phyloP scores from a whole-genome alignment of 352 stramenopile species.

The Elongisporangium prolatum region DNA sequence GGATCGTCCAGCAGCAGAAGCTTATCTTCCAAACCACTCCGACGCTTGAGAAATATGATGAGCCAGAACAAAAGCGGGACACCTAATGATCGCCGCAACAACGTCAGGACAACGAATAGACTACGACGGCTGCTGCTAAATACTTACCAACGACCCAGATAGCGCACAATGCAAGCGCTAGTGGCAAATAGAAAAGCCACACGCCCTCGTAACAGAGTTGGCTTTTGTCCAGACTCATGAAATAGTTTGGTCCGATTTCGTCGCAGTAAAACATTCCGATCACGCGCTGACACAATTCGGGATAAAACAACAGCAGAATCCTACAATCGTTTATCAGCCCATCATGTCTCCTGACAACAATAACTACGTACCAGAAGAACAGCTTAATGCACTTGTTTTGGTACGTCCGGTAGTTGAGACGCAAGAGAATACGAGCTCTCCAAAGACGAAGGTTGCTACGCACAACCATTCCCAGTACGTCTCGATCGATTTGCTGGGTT shows the following conservation, averaged over 20 bases:
- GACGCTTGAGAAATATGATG: conserved; percentile 52
- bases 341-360: background rate
- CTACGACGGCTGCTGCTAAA: background rate
- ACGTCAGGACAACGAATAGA: background rate
- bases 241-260: conserved; percentile 52
- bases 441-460: conserved; percentile 68
- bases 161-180: conserved; percentile 34
- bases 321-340: conserved; percentile 12
- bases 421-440: conserved; percentile 59
- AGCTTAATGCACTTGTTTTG: conserved; percentile 78
- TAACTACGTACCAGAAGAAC: conserved; percentile 46
- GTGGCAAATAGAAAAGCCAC: conserved; percentile 56
- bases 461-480: conserved; percentile 58
- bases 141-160: conserved; percentile 61
- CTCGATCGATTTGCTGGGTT: conserved; percentile 36
- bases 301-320: conserved; percentile 68
- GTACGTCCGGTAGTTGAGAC: conserved; percentile 68
- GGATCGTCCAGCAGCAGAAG: conserved; percentile 40
- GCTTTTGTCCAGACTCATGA: conserved; percentile 61
- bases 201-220: conserved; percentile 44
- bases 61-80: conserved; percentile 68
- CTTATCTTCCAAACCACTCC: conserved; percentile 39
- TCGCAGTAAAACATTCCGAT: conserved; percentile 75
- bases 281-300: conserved; percentile 62
- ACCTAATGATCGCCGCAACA: conserved; percentile 18